Percentiles rank a stretch among this genome's conserved stretches.
These are phyloP conservation scores for Suillus bovinus DNA, from an alignment of 768 basidiomycete species.

Conservation along the genomic window DNA sequence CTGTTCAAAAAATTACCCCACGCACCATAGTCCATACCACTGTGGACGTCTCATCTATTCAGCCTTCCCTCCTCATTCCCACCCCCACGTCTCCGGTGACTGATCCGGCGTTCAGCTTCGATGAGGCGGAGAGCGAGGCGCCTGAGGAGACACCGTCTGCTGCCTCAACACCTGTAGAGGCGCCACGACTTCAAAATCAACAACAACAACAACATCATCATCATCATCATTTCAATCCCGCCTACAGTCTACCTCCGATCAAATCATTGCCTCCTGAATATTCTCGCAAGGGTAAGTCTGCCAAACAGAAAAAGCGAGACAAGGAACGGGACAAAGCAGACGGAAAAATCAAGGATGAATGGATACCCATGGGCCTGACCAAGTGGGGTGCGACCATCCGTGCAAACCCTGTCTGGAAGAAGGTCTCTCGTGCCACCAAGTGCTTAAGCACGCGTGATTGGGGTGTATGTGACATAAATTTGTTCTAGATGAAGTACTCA, in stretches of 20 bases:
- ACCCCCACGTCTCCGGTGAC: slow-evolving; percentile 37
- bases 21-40: slow-evolving; percentile 26
- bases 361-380: slow-evolving; percentile 61
- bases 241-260: slow-evolving; percentile 57
- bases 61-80: slow-evolving; percentile 35
- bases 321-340: slow-evolving; percentile 40
- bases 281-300: slow-evolving; percentile 47
- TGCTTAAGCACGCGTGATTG: slow-evolving; percentile 81
- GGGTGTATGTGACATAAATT: slow-evolving; percentile 53
- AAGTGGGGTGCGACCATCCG: slow-evolving; percentile 75
- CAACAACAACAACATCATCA: background rate
- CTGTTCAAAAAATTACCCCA: slow-evolving; percentile 8
- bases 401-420: slow-evolving; percentile 76
- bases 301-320: slow-evolving; percentile 54
- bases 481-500: slow-evolving; percentile 7
- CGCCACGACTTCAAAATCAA: slow-evolving; percentile 26
- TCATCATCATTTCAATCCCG: slow-evolving; percentile 40
- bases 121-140: slow-evolving; percentile 29
- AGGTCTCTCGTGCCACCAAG: slow-evolving; percentile 69
- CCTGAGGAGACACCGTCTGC: slow-evolving; percentile 19
- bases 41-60: slow-evolving; percentile 28
- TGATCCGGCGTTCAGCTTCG: slow-evolving; percentile 34
- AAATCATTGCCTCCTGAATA: slow-evolving; percentile 57
- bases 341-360: slow-evolving; percentile 57
- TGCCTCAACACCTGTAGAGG: slow-evolving; percentile 13